Conservation (phyloP, 495 filamentous ascomycete species). For the Penicillium bovifimosum region DNA sequence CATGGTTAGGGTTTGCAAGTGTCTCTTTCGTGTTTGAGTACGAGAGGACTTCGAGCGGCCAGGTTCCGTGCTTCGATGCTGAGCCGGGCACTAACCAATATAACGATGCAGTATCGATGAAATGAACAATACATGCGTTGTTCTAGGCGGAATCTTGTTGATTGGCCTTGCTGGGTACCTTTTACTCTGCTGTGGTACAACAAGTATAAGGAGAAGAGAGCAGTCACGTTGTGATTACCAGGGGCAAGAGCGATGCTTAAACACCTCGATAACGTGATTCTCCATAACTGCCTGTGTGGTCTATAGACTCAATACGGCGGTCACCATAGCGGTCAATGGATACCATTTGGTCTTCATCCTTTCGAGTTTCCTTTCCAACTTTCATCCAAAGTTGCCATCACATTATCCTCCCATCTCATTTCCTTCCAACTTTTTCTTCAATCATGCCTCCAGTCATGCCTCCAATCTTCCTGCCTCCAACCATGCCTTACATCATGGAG, state of each 20-base stretch:
- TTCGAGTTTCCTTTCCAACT: not conserved
- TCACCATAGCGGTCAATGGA: too few relatives aligned
- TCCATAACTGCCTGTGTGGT: not conserved
- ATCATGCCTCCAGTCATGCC: not conserved
- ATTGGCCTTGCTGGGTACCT: conserved; percentile 40
- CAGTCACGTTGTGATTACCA: not conserved
- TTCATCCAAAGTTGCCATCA: too few relatives aligned
- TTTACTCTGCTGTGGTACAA: conserved; percentile 27
- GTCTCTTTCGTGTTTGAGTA: conserved; percentile 73
- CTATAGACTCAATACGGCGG: too few relatives aligned
- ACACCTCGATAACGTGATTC: too few relatives aligned
- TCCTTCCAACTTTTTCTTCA: not conserved
- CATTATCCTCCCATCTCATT: not conserved
- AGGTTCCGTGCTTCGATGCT: not conserved
- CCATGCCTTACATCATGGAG: not conserved
- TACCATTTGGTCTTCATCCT: too few relatives aligned
- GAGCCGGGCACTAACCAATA: not conserved
- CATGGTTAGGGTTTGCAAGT: conserved; percentile 40
- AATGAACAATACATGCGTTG: conserved; percentile 70
- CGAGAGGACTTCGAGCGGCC: conserved; percentile 42
- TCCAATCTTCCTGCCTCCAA: not conserved
- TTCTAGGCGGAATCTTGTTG: conserved; percentile 52
- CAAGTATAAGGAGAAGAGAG: conserved; percentile 18
- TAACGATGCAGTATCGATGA: conserved; percentile 31
- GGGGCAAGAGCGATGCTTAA: not conserved